phyloP scores from a whole-genome alignment of 2,329 filamentous ascomycete species.

The Fusarium pseudoanthophilum region DNA sequence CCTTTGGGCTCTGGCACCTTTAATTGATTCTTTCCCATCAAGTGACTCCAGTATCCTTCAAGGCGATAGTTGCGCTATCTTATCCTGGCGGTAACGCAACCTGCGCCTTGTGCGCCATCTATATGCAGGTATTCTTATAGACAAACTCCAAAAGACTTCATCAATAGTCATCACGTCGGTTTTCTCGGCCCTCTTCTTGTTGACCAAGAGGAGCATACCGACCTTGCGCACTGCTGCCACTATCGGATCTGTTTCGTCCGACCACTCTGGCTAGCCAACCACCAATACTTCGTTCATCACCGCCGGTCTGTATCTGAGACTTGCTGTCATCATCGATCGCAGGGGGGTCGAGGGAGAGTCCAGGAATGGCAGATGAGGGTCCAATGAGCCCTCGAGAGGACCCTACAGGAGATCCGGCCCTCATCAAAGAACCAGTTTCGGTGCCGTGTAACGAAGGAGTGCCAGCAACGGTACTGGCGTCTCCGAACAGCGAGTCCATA shows the following conservation, averaged over 20 bases:
- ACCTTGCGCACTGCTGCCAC: conserved; percentile 53
- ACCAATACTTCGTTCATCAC: conserved; percentile 57
- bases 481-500: conserved; percentile 94
- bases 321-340: conserved; percentile 64
- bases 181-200: conserved; percentile 52
- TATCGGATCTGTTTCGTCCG: conserved; percentile 52
- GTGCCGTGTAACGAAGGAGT: conserved; percentile 81
- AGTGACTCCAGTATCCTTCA: conserved; percentile 22
- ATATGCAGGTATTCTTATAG: conserved; percentile 52
- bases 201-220: conserved; percentile 57
- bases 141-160: conserved; percentile 36
- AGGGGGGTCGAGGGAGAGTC: conserved; percentile 84
- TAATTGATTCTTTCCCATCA: conserved; percentile 12
- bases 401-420: conserved; percentile 76
- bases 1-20: not conserved
- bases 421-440: conserved; percentile 85
- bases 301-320: conserved; percentile 51
- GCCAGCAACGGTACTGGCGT: conserved; percentile 82
- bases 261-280: conserved; percentile 61
- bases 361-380: conserved; percentile 77
- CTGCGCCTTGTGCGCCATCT: conserved; percentile 47
- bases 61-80: conserved; percentile 12
- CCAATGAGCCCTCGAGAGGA: conserved; percentile 73
- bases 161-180: conserved; percentile 43
- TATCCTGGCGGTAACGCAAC: conserved; percentile 34